Conservation (phyloP, 2,329 filamentous ascomycete species). For the Penicillium corylophilum region DNA sequence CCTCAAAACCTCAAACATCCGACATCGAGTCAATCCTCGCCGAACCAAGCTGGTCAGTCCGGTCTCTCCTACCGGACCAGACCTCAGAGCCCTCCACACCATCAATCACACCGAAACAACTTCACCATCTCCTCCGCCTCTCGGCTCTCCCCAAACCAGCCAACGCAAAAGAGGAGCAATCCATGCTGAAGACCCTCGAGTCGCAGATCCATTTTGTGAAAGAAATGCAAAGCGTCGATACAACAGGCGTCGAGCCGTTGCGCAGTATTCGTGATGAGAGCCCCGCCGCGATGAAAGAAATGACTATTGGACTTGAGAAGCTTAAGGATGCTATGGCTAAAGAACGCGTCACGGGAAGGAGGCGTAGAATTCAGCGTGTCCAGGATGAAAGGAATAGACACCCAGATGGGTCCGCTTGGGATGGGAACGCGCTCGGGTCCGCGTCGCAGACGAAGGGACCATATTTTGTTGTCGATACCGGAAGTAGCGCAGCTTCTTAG, state of each 20-base stretch:
- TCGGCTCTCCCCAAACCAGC: slow-evolving; percentile 79
- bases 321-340: slow-evolving; percentile 40
- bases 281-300: slow-evolving; percentile 39
- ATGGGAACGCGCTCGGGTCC: slow-evolving; percentile 69
- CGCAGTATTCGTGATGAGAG: slow-evolving; percentile 73
- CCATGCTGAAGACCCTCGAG: slow-evolving; percentile 72
- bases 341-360: slow-evolving; percentile 43
- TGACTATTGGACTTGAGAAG: slow-evolving; percentile 38
- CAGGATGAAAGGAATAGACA: slow-evolving; percentile 28
- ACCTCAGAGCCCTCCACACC: slow-evolving; percentile 26
- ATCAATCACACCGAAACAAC: slow-evolving; percentile 62
- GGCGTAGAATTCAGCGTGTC: slow-evolving; percentile 49
- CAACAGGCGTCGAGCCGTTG: slow-evolving; percentile 69
- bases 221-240: slow-evolving; percentile 77
- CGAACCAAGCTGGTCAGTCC: slow-evolving; percentile 79
- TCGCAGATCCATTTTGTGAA: slow-evolving; percentile 90
- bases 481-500: slow-evolving; percentile 9
- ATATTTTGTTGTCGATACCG: slow-evolving; percentile 71
- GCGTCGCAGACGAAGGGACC: slow-evolving; percentile 66
- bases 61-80: slow-evolving; percentile 64
- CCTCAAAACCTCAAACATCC: slow-evolving; percentile 22
- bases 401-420: slow-evolving; percentile 53
- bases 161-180: slow-evolving; percentile 60
- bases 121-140: slow-evolving; percentile 82
- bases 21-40: slow-evolving; percentile 56